Percentiles rank a stretch among this genome's conserved stretches.
Conservation (phyloP, 2,329 filamentous ascomycete genomes). For the Aspergillus floridensis region DNA sequence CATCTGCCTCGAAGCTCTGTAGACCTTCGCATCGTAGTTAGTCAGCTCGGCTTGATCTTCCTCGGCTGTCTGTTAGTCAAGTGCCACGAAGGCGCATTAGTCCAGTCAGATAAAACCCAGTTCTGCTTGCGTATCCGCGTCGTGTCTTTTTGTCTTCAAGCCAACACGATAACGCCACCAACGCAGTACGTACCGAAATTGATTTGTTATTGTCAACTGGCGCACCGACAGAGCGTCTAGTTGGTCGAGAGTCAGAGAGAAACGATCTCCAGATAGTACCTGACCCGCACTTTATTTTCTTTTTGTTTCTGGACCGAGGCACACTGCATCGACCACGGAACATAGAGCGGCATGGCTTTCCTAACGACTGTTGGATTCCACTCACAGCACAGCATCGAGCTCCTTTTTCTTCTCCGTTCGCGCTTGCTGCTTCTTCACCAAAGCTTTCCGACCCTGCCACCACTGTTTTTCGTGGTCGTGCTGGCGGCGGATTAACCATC, state of each 20-base stretch:
- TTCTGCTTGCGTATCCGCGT: background rate
- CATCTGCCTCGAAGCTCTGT: constrained; percentile 60
- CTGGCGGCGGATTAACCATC: constrained; percentile 61
- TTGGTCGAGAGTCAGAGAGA: background rate
- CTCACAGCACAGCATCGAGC: constrained; percentile 55
- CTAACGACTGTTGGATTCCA: constrained; percentile 2
- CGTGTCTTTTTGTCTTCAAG: background rate
- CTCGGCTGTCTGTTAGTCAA: constrained; percentile 39
- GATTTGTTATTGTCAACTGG: constrained; percentile 33
- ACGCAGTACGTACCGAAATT: constrained; percentile 28
- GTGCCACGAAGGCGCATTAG: background rate
- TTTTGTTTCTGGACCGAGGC: background rate
- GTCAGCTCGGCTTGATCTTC: constrained; percentile 55
- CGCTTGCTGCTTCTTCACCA: constrained; percentile 52
- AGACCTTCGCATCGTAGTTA: constrained; percentile 62
- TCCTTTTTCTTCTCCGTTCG: constrained; percentile 54
- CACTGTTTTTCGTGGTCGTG: constrained; percentile 62
- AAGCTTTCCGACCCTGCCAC: constrained; percentile 52
- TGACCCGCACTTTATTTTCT: no score
- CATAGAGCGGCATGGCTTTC: no score
- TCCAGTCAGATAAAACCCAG: background rate
- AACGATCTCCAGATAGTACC: background rate
- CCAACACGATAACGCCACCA: background rate
- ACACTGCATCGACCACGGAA: background rate
- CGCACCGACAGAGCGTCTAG: constrained; percentile 48